A percentile compares a stretch with the other conserved stretches of the same genome.
These are phyloP conservation scores for Diospyros lotus DNA, from an alignment of 148 eudicot species.

Conservation along the genomic window DNA sequence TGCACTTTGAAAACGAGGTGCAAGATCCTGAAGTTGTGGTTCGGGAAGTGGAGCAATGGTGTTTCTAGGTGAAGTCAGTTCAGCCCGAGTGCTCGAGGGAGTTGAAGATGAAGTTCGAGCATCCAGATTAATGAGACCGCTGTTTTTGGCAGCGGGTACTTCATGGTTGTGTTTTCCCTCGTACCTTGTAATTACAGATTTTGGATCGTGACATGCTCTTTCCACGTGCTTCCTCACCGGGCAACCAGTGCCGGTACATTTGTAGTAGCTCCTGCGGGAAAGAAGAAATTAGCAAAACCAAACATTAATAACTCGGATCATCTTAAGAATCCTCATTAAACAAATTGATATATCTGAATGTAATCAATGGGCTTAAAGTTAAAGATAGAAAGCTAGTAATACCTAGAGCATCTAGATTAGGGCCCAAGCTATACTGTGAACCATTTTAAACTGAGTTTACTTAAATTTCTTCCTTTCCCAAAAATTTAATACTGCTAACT, in stretches of 20 bases:
- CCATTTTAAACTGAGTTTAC: too few species aligned
- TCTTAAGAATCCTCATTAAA: too few species aligned
- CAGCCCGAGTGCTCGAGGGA: conserved; percentile 23
- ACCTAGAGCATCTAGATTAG: neutral
- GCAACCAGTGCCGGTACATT: conserved; percentile 27
- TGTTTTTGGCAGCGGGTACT: conserved; percentile 36
- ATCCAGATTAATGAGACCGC: conserved; percentile 29
- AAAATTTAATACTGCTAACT: neutral
- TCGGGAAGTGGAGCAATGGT: conserved; percentile 36
- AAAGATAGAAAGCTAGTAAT: too few species aligned
- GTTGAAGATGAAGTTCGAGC: conserved; percentile 24
- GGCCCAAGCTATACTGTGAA: neutral
- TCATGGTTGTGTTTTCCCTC: conserved; percentile 28
- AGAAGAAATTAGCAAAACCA: neutral
- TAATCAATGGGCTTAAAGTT: too few species aligned
- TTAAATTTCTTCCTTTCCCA: neutral
- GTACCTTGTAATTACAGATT: conserved; percentile 28
- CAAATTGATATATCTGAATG: too few species aligned
- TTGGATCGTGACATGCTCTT: conserved; percentile 30
- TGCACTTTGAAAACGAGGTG: conserved; percentile 28
- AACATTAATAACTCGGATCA: too few species aligned
- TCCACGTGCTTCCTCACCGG: conserved; percentile 31
- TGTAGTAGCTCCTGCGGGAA: conserved; percentile 26
- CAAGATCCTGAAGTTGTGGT: conserved; percentile 35
- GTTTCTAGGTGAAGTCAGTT: conserved; percentile 23